These are phyloP conservation scores for Diaporthe vaccinii DNA, from an alignment of 2,329 filamentous ascomycete genomes.

Conservation along the genomic window DNA sequence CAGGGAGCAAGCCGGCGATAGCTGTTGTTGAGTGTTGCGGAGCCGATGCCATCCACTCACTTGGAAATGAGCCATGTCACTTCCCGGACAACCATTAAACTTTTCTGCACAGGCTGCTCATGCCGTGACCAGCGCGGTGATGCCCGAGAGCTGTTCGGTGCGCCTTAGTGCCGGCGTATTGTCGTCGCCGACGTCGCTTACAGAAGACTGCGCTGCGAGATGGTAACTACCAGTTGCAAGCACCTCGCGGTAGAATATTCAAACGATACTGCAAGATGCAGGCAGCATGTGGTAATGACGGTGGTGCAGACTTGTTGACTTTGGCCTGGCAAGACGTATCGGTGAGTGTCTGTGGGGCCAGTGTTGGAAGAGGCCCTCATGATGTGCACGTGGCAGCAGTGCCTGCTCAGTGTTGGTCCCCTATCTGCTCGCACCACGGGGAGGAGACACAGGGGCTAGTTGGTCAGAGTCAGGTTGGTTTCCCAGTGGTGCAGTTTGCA, in stretches of 20 bases:
- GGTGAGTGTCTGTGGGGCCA: neutral
- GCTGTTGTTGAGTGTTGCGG: neutral
- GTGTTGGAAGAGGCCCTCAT: too few relatives aligned
- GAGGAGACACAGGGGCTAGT: neutral
- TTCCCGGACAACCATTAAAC: too few relatives aligned
- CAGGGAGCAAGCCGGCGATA: too few relatives aligned
- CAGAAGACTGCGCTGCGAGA: neutral
- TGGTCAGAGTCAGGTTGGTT: neutral
- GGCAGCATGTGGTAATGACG: neutral
- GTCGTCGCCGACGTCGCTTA: neutral
- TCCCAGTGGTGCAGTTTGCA: neutral
- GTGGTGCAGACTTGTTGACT: neutral
- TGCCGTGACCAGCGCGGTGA: neutral
- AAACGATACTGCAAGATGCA: neutral
- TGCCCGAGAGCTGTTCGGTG: neutral
- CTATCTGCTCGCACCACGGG: neutral
- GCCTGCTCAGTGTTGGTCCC: neutral
- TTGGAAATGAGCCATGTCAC: too few relatives aligned
- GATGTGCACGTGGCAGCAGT: neutral
- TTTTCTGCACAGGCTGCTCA: neutral
- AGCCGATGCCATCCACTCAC: too few relatives aligned
- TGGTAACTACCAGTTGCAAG: neutral
- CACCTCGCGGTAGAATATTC: too few relatives aligned
- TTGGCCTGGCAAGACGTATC: neutral
- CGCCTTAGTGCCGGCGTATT: neutral